Base-by-base conservation (phyloP, 1,284 basidiomycete species). In the Neonothopanus nambi region DNA sequence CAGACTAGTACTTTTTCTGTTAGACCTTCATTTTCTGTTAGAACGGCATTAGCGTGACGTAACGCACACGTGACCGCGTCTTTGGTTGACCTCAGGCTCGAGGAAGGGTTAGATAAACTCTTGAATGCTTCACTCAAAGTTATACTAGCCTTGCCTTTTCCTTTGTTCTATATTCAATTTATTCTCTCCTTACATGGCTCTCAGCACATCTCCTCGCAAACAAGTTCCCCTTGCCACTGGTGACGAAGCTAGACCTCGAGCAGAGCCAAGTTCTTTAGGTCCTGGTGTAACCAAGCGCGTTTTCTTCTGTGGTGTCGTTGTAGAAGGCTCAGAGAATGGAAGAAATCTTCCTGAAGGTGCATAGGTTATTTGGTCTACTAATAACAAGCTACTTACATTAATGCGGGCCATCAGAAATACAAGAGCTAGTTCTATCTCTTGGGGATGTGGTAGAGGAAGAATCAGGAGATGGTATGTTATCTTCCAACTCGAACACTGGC, bases 241-340 rank as follows among this genome's bases (percentile, higher is more conserved):
- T 39, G 82, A 88, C 56, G 82, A 84, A 58, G 66, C 71, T 37
- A 70, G 75, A 46, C 70, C 74, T 38, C 57, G 70, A 50, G 63
- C 66, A 51, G 71, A 68, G 57, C 69, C 74, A 44, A 63, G 65
- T 2, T 67, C 70, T 20, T 67, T 75, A n/a, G 7, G 20, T 36
- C 12, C 8, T 6, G 65, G 67, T 38, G 59, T 78, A 57, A 91
- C 85, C 2, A 85, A 78, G 65, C 85, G 89, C 65, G 85, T 84
- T 26, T 92, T 91, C 69, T 89, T 85, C 67, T 90, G 87, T 61
- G 86, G 85, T 35, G 87, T 92, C 30, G 89, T 92, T 18, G 86
- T 92, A 24, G 89, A 92, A 68, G 87, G 84, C 48, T 81, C 85
- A 36, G 85, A 86, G 56, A 77, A 80, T 61, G 86, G 85, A 1